Conservation (phyloP, 441 rosid genomes). For the Croton setiger region DNA sequence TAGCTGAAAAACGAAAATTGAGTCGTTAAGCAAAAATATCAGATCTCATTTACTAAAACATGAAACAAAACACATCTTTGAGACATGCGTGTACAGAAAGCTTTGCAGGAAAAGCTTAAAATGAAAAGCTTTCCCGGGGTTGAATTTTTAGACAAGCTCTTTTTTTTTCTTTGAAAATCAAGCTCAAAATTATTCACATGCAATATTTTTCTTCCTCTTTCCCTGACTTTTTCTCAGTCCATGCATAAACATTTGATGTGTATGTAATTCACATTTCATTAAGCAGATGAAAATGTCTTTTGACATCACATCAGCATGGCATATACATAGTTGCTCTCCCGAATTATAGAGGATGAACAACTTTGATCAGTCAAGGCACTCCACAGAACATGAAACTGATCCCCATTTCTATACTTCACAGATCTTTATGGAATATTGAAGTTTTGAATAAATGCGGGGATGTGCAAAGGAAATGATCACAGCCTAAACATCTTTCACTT, state of each 20-base stretch:
- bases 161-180: too few relatives aligned
- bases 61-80: neutral
- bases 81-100: neutral
- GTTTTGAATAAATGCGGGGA: neutral
- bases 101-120: neutral
- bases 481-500: neutral
- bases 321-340: neutral
- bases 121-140: neutral
- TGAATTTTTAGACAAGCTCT: neutral
- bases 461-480: neutral
- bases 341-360: neutral
- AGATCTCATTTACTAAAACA: neutral
- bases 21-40: neutral
- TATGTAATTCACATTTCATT: neutral
- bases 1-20: slow-evolving; percentile 32
- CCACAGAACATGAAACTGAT: neutral
- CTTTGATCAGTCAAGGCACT: neutral
- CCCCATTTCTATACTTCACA: too few relatives aligned
- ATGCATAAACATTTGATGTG: too few relatives aligned
- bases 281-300: neutral
- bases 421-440: too few relatives aligned
- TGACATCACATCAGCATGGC: neutral
- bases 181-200: neutral
- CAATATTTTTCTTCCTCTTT: too few relatives aligned
- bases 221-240: neutral